A percentile compares a stretch with the other conserved stretches of the same genome.
Evolutionary conservation across 2,329 filamentous ascomycete species (phyloP).

Genomic region (Purpureocillium takamizusanense): DNA sequence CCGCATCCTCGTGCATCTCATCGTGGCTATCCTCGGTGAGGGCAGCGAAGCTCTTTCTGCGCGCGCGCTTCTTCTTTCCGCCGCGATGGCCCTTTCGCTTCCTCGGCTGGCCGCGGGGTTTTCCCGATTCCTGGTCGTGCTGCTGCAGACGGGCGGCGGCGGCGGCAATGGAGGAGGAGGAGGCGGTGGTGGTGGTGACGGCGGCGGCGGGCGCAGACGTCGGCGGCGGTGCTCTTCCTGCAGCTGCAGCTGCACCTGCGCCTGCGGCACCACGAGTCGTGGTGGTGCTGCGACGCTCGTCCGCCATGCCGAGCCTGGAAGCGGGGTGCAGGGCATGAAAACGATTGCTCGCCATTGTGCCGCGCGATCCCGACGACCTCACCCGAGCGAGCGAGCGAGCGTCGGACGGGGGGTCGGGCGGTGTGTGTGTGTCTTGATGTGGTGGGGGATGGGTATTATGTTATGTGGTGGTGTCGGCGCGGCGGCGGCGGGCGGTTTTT

Average conservation of each 20-base stretch:
- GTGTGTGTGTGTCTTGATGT: neutral
- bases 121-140: slow-evolving; percentile 4
- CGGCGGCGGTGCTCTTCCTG: neutral
- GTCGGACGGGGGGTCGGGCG: neutral
- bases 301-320: neutral
- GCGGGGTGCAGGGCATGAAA: neutral
- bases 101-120: slow-evolving; percentile 26
- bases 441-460: too few species aligned
- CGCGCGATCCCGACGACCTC: neutral
- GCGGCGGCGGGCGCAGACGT: too few species aligned
- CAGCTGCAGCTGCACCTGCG: slow-evolving; percentile 4
- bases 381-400: neutral
- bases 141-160: neutral
- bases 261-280: too few species aligned
- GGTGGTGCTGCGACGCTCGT: slow-evolving; percentile 1
- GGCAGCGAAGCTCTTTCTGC: slow-evolving; percentile 73
- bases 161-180: too few species aligned
- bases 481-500: too few species aligned
- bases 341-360: slow-evolving; percentile 2
- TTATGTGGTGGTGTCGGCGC: too few species aligned
- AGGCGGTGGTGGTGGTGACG: slow-evolving; percentile 1
- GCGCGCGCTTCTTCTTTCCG: slow-evolving; percentile 67
- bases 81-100: slow-evolving; percentile 65
- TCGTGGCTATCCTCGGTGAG: slow-evolving; percentile 45
- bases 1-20: slow-evolving; percentile 21